These are phyloP conservation scores for Cornus controversa DNA, from an alignment of 148 eudicot genomes.

Conservation along the genomic window DNA sequence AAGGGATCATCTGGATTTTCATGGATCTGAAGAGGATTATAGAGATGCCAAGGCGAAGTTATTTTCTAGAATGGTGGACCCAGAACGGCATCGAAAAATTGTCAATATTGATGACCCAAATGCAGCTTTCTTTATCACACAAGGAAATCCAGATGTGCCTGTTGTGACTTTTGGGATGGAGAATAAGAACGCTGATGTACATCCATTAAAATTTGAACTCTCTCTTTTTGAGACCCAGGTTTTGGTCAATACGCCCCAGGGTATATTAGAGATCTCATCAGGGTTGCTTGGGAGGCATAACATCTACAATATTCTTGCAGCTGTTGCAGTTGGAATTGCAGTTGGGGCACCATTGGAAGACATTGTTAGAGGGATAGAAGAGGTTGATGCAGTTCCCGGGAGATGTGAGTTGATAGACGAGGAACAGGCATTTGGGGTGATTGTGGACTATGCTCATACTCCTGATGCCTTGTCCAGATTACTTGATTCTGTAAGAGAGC, in stretches of 20 bases:
- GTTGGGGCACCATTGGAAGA: slow-evolving; percentile 99
- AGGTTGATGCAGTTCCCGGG: slow-evolving; percentile 96
- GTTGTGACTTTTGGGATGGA: slow-evolving; percentile 85
- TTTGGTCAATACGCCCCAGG: slow-evolving; percentile 83
- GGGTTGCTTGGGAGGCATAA: slow-evolving; percentile 93
- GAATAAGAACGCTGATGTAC: slow-evolving; percentile 86
- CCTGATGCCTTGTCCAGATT: slow-evolving; percentile 84
- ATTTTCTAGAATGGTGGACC: slow-evolving; percentile 90
- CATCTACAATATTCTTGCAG: slow-evolving; percentile 87
- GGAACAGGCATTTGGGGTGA: slow-evolving; percentile 96
- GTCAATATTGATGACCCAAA: slow-evolving; percentile 88
- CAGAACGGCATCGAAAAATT: slow-evolving; percentile 83
- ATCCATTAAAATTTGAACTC: slow-evolving; percentile 77
- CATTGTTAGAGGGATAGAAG: slow-evolving; percentile 97
- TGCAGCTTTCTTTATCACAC: slow-evolving; percentile 64
- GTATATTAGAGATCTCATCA: slow-evolving; percentile 93
- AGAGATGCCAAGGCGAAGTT: slow-evolving; percentile 60
- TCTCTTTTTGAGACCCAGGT: slow-evolving; percentile 97
- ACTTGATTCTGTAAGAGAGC: slow-evolving; percentile 90
- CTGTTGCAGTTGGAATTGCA: slow-evolving; percentile 92
- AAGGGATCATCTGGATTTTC: slow-evolving; percentile 55
- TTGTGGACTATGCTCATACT: slow-evolving; percentile 87
- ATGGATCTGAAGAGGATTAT: slow-evolving; percentile 76
- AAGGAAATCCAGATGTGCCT: slow-evolving; percentile 86
- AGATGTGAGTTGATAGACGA: slow-evolving; percentile 97